Percentiles rank a stretch among this genome's conserved stretches.
These are phyloP conservation scores for Pseudogymnoascus sp. DNA, from an alignment of 2,329 filamentous ascomycete species.

Conservation along the genomic window DNA sequence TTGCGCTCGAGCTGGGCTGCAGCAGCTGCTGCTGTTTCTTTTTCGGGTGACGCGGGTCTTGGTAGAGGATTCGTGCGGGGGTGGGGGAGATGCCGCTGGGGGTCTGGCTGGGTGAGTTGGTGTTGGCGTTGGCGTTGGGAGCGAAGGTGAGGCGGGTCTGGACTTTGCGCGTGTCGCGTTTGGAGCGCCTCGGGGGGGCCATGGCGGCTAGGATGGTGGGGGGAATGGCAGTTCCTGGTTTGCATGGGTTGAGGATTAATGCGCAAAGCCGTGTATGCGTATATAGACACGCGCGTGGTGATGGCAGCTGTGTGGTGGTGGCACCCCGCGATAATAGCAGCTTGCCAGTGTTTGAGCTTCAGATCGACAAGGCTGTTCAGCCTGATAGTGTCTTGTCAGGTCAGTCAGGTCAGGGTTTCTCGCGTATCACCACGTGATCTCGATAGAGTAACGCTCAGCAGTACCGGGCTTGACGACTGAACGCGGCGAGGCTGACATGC, in stretches of 20 bases:
- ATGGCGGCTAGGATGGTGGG: not conserved
- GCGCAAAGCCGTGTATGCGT: not conserved
- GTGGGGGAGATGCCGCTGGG: not conserved
- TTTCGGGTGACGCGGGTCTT: not conserved
- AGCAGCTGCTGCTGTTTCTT: not conserved
- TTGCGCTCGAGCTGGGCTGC: not conserved
- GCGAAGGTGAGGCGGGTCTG: not conserved
- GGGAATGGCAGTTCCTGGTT: not conserved
- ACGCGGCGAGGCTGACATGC: not conserved
- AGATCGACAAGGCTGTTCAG: not conserved
- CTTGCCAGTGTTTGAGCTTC: not conserved
- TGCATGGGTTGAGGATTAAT: not conserved
- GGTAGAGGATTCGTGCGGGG: not conserved
- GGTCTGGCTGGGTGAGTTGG: not conserved
- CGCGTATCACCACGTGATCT: not conserved
- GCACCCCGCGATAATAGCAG: not conserved
- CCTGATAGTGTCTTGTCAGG: not conserved
- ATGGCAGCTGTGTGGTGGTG: not conserved
- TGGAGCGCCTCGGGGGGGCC: not conserved
- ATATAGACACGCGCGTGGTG: not conserved
- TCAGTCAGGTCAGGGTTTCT: not conserved
- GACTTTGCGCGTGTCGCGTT: not conserved
- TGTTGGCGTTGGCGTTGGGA: not conserved
- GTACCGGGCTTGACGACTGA: not conserved
- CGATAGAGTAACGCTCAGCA: not conserved